A percentile compares a stretch with the other conserved stretches of the same genome.
phyloP scores from a whole-genome alignment of 257 asterid genomes.

The Penstemon newberryi region DNA sequence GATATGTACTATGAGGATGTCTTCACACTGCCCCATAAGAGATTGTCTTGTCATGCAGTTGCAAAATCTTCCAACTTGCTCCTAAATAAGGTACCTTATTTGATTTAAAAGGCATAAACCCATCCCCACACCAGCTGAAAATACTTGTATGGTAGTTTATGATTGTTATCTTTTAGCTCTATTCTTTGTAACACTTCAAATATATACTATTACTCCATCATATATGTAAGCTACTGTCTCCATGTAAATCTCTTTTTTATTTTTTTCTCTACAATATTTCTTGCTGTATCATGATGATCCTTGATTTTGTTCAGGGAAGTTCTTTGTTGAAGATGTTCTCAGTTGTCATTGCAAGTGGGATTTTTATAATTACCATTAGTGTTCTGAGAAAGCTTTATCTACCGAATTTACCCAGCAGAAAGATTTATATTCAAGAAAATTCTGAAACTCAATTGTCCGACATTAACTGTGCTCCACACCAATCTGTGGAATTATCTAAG shows the following conservation, averaged over 20 bases:
- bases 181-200: conserved; percentile 5
- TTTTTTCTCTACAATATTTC: conserved; percentile 22
- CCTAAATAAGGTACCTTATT: conserved; percentile 50
- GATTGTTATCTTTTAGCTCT: neutral
- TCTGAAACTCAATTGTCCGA: conserved; percentile 40
- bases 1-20: conserved; percentile 90
- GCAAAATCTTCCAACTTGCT: conserved; percentile 49
- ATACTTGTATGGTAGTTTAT: neutral
- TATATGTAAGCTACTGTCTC: neutral
- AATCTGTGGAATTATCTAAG: conserved; percentile 48
- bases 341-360: conserved; percentile 55
- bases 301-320: conserved; percentile 53
- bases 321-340: conserved; percentile 56
- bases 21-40: conserved; percentile 72
- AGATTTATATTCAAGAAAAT: conserved; percentile 35
- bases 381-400: conserved; percentile 50
- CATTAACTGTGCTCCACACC: conserved; percentile 33
- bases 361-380: conserved; percentile 56
- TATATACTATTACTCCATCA: neutral
- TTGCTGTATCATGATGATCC: conserved; percentile 14
- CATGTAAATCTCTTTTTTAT: neutral
- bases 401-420: conserved; percentile 49
- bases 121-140: neutral
- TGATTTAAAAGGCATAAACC: neutral
- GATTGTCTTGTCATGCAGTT: conserved; percentile 52